Conservation (phyloP, 2,329 filamentous ascomycete species). For the Penicillium sp. region DNA sequence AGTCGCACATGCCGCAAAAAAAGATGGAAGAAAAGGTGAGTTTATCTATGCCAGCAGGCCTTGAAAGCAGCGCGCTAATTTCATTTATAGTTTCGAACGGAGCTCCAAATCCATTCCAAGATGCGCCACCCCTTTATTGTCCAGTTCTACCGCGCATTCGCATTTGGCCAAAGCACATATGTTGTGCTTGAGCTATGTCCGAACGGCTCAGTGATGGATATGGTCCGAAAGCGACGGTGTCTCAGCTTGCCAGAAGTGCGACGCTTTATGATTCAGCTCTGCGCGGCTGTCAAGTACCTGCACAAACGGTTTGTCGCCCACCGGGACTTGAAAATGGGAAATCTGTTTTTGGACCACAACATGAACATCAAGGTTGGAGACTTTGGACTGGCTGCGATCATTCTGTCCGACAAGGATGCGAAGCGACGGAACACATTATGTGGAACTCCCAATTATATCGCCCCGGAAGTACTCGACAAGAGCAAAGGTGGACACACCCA, state of each 20-base stretch:
- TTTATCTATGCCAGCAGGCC: not conserved
- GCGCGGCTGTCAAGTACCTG: slow-evolving; percentile 96
- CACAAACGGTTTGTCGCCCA: slow-evolving; percentile 95
- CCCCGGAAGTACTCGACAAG: slow-evolving; percentile 91
- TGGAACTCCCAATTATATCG: slow-evolving; percentile 97
- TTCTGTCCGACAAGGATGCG: slow-evolving; percentile 87
- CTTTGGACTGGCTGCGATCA: slow-evolving; percentile 86
- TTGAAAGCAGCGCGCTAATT: slow-evolving; percentile 2
- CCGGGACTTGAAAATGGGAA: slow-evolving; percentile 95
- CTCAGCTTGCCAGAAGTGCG: slow-evolving; percentile 91
- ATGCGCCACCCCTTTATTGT: slow-evolving; percentile 95
- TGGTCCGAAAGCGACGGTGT: slow-evolving; percentile 87
- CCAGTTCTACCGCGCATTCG: slow-evolving; percentile 89
- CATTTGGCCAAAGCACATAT: slow-evolving; percentile 82
- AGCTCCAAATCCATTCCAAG: slow-evolving; percentile 97
- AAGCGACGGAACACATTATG: slow-evolving; percentile 84
- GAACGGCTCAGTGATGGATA: slow-evolving; percentile 95
- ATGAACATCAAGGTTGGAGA: slow-evolving; percentile 99
- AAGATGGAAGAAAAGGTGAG: slow-evolving; percentile 50
- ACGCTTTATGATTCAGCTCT: slow-evolving; percentile 89
- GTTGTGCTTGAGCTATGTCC: slow-evolving; percentile 90
- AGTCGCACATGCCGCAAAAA: slow-evolving; percentile 46
- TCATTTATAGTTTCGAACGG: slow-evolving; percentile 59
- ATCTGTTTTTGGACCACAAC: slow-evolving; percentile 85
- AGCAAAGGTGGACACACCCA: slow-evolving; percentile 92